These are phyloP conservation scores for Epichloe amarillans DNA, from an alignment of 2,329 filamentous ascomycete genomes.

Conservation along the genomic window DNA sequence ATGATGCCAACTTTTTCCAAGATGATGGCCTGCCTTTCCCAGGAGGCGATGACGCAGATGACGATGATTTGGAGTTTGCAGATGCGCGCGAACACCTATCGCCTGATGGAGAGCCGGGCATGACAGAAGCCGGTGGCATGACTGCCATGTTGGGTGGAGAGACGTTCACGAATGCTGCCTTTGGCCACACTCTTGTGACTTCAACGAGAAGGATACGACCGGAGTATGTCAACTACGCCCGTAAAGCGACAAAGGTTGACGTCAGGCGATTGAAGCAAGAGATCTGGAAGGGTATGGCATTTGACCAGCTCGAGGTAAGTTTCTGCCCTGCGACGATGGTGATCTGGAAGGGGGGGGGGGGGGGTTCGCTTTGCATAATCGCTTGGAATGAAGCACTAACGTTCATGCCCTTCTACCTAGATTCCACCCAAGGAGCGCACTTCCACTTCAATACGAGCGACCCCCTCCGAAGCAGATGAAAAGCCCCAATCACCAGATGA, in stretches of 20 bases:
- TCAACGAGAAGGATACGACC: conserved; percentile 48
- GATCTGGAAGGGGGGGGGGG: neutral
- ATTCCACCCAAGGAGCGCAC: neutral
- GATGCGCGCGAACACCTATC: conserved; percentile 72
- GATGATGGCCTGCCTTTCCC: conserved; percentile 65
- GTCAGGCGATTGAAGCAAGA: conserved; percentile 56
- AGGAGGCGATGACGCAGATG: conserved; percentile 45
- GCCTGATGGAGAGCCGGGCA: conserved; percentile 39
- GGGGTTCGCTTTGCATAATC: neutral
- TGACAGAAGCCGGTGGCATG: conserved; percentile 34
- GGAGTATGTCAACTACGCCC: conserved; percentile 58
- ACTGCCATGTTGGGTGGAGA: conserved; percentile 38
- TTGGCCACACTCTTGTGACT: conserved; percentile 56
- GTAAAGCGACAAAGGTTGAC: conserved; percentile 59
- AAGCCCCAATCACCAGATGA: conserved; percentile 22
- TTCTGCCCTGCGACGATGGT: neutral
- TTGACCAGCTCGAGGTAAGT: conserved; percentile 40
- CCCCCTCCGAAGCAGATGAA: conserved; percentile 17
- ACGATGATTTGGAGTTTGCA: conserved; percentile 62
- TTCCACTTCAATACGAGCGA: conserved; percentile 4
- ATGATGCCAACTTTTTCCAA: conserved; percentile 95
- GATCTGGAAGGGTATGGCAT: conserved; percentile 53
- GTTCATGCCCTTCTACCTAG: conserved; percentile 6
- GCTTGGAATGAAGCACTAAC: neutral
- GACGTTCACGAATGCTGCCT: conserved; percentile 34